Conservation (phyloP, 2,329 filamentous ascomycete species). For the Scedosporium dehoogii region DNA sequence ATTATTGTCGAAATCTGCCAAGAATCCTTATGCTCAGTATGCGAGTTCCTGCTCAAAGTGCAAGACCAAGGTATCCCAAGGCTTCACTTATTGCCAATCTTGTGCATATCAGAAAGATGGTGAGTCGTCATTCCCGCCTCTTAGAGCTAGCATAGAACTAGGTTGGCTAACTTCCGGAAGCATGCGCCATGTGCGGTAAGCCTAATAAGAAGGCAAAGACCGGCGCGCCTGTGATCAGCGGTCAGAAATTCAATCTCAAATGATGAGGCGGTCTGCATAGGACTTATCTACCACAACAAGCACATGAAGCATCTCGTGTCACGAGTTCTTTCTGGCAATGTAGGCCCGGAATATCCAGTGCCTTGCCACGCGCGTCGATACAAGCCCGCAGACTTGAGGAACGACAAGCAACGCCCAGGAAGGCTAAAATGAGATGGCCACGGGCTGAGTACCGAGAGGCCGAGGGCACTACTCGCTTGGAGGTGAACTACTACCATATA, state of each 20-base stretch:
- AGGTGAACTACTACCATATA: too few relatives aligned
- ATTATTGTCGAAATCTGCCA: slow-evolving; percentile 51
- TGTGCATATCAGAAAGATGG: slow-evolving; percentile 54
- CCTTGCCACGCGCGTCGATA: too few relatives aligned
- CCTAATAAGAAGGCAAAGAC: slow-evolving; percentile 38
- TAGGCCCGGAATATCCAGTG: too few relatives aligned
- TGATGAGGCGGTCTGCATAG: slow-evolving; percentile 21
- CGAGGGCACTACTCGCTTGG: too few relatives aligned
- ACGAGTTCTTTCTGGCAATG: too few relatives aligned
- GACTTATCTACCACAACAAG: too few relatives aligned
- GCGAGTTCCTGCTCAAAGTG: slow-evolving; percentile 50
- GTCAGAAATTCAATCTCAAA: slow-evolving; percentile 54
- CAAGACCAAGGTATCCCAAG: slow-evolving; percentile 54
- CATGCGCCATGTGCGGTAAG: slow-evolving; percentile 56
- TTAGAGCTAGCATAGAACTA: neutral
- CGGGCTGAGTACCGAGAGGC: too few relatives aligned
- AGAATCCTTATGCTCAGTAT: slow-evolving; percentile 57
- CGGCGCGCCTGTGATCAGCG: slow-evolving; percentile 43
- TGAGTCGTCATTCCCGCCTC: slow-evolving; percentile 21
- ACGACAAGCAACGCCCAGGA: too few relatives aligned
- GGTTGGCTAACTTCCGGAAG: slow-evolving; percentile 21
- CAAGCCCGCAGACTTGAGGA: too few relatives aligned
- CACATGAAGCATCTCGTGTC: too few relatives aligned
- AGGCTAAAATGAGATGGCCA: too few relatives aligned
- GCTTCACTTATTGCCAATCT: slow-evolving; percentile 48